Evolutionary conservation across 75 land plant species (phyloP).

Genomic region (Sequoiadendron giganteum): DNA sequence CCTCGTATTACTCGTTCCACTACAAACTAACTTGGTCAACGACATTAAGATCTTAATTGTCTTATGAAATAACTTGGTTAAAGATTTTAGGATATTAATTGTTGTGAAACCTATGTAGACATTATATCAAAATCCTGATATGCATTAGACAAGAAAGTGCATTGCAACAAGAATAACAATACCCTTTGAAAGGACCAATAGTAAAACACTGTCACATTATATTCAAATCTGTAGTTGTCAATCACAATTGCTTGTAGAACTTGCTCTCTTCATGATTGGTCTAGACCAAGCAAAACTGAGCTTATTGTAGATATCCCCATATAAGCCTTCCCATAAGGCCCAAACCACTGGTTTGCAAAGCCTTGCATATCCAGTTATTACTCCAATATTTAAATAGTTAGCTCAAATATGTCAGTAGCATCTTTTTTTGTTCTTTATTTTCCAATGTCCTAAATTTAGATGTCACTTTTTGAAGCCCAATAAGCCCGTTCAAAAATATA

Average conservation of each 20-base stretch:
- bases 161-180: not conserved
- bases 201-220: not conserved
- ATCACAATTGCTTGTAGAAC: not conserved
- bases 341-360: not conserved
- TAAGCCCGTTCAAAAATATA: not conserved
- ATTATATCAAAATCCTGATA: not conserved
- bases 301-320: not conserved
- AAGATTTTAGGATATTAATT: too few species aligned
- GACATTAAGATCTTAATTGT: too few species aligned
- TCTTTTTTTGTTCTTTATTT: not conserved
- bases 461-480: not conserved
- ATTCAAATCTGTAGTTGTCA: too few species aligned
- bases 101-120: not conserved
- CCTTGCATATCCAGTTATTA: not conserved
- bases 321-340: not conserved
- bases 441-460: not conserved
- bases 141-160: not conserved
- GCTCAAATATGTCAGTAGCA: not conserved
- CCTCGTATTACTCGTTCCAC: not conserved
- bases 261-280: not conserved
- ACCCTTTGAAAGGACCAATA: not conserved
- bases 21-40: not conserved
- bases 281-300: not conserved
- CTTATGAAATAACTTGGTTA: too few species aligned
- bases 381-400: not conserved